Percentiles rank a stretch among this genome's conserved stretches.
phyloP scores from a whole-genome alignment of 345 rosid species.

The Euphorbia peplus region DNA sequence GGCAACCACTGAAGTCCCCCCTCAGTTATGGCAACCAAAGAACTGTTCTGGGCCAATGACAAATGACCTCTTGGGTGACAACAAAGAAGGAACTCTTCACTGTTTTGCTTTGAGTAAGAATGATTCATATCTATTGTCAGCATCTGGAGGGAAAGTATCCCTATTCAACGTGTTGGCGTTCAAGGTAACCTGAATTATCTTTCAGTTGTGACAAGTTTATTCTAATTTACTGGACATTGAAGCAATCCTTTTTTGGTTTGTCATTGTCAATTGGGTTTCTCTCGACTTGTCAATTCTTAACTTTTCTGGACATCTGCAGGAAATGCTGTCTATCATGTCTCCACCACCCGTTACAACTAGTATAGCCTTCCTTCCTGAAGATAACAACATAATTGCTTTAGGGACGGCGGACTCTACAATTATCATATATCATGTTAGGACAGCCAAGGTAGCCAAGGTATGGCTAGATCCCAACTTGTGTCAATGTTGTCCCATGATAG shows the following conservation, averaged over 20 bases:
- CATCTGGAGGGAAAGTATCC: constrained; percentile 45
- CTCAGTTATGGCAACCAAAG: constrained; percentile 37
- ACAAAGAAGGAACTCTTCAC: constrained; percentile 25
- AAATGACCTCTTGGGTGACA: constrained; percentile 29
- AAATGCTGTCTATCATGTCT: constrained; percentile 29
- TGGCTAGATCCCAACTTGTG: background rate
- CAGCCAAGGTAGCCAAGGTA: constrained; percentile 37
- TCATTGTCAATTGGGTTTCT: background rate
- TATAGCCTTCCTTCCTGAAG: constrained; percentile 38
- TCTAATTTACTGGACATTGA: background rate
- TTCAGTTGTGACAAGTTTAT: background rate
- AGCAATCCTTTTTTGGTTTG: background rate
- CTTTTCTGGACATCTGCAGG: constrained; percentile 17
- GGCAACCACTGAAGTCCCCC: constrained; percentile 34
- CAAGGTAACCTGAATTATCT: constrained; percentile 24
- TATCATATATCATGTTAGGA: constrained; percentile 30
- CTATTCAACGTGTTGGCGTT: constrained; percentile 38
- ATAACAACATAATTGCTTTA: constrained; percentile 40
- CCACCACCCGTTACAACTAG: constrained; percentile 35
- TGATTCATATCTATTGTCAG: constrained; percentile 42
- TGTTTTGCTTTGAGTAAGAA: constrained; percentile 42
- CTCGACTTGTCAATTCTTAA: background rate
- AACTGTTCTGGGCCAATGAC: constrained; percentile 24
- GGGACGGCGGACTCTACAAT: constrained; percentile 42
- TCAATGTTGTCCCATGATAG: background rate